Conservation (phyloP, 2,329 filamentous ascomycete species). For the Xylariaceae sp. region DNA sequence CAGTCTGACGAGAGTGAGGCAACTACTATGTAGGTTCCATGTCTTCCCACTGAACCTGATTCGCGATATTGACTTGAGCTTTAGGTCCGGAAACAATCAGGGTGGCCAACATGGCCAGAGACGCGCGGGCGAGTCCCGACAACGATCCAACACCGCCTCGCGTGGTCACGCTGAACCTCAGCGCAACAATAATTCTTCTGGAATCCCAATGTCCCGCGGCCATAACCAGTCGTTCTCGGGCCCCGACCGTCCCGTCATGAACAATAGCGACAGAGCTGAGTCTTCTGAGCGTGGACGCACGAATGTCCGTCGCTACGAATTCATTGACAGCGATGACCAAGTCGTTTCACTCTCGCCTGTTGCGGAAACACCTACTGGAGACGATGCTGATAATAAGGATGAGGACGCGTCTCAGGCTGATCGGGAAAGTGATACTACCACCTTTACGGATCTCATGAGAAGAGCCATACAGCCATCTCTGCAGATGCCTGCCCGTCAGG, state of each 20-base stretch:
- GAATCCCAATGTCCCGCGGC: background rate
- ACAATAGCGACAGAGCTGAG: background rate
- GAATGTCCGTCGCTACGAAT: slow-evolving; percentile 15
- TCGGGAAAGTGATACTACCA: slow-evolving; percentile 23
- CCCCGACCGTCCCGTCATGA: background rate
- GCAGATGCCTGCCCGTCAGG: too few relatives aligned
- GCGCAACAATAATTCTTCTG: background rate
- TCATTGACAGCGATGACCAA: slow-evolving; percentile 15
- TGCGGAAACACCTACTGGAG: slow-evolving; percentile 5
- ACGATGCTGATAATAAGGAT: background rate
- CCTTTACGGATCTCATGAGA: slow-evolving; percentile 20
- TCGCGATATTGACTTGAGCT: background rate
- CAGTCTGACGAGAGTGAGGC: background rate
- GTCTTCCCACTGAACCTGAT: background rate
- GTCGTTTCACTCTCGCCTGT: slow-evolving; percentile 9
- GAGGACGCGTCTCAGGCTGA: background rate
- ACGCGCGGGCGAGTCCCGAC: background rate
- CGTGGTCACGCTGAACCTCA: slow-evolving; percentile 3
- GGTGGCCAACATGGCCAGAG: background rate
- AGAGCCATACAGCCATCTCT: slow-evolving; percentile 3
- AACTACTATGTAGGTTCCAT: slow-evolving; percentile 9
- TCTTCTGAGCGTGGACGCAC: slow-evolving; percentile 13
- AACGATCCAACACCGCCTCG: background rate
- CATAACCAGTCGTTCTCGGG: background rate
- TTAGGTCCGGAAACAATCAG: slow-evolving; percentile 5